Evolutionary conservation across 768 basidiomycete species (phyloP), one percentile per base, ranked within the genome.

Genomic region (Leccinum broughii): DNA sequence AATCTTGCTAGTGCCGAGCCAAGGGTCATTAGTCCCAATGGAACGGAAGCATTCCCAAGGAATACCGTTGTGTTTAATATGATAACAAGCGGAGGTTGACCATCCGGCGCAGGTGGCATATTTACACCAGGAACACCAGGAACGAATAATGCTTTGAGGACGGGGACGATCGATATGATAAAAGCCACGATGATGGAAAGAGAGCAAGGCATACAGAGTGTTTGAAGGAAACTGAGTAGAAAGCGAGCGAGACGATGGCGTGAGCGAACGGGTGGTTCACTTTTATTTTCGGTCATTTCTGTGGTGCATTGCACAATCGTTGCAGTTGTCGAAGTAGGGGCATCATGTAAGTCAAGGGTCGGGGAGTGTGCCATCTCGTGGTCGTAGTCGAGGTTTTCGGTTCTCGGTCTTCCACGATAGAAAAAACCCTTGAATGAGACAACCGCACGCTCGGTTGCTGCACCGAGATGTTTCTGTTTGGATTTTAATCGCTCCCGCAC

Each of bases 1-100:
- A 91, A 64, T 34, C 84, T 77, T 0, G 88, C 88, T 4, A 90
- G 72, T 0, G 85, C 84, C 4, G 84, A 84, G 0, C 88, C 88
- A 4, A 90, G 76, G 6, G 81, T 84, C 11, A 86, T 78, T 10
- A 90, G 69, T 2, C 86, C 86, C 2, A 89, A 64, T 0, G 88
- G 88, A 0, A 90, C 83, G 4, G 83, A 82, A 1, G 86, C 87
- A 1, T 71, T 80, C 1, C 89, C 87, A 39, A 88, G 77, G 64
- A 90, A 89, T 1, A 75, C 70, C 0, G 82, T 72, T 0, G 83
- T 81, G 57, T 87, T 84, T 57, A 86, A 65, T 39, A 90, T 49
- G 62, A 90, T 81, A 0, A 84, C 80, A 17, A 90, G 81, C 0
- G 88, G 88, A 1, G 89, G 87, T 60, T 82, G 77, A 0, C 87